Conservation (phyloP, 73 alveolate species). For the Paramecium tetraurelia region DNA sequence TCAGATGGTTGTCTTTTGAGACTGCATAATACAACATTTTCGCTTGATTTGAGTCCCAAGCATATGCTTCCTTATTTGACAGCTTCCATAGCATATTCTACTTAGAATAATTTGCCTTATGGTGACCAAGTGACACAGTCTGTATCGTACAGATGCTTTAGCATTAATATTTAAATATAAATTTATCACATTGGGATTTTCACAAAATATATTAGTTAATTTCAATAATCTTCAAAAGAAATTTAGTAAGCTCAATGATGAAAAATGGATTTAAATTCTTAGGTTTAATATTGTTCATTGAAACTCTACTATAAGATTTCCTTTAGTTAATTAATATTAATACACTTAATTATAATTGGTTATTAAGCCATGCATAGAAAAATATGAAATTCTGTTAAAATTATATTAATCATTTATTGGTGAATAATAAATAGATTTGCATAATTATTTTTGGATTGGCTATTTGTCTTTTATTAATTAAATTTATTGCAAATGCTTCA, state of each 20-base stretch:
- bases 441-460: background rate
- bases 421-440: background rate
- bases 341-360: too few relatives aligned
- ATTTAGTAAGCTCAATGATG: background rate
- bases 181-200: slow-evolving; percentile 28
- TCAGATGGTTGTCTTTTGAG: slow-evolving; percentile 87
- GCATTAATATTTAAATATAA: slow-evolving; percentile 70
- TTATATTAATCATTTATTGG: background rate
- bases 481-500: background rate
- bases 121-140: slow-evolving; percentile 97
- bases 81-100: slow-evolving; percentile 99
- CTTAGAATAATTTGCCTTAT: slow-evolving; percentile 94
- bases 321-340: too few relatives aligned
- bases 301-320: too few relatives aligned
- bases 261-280: background rate
- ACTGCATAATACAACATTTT: slow-evolving; percentile 71
- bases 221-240: background rate
- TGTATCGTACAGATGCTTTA: slow-evolving; percentile 88
- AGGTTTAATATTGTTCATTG: background rate
- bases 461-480: background rate
- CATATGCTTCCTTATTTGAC: slow-evolving; percentile 96
- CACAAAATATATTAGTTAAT: background rate
- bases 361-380: too few relatives aligned
- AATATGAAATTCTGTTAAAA: background rate
- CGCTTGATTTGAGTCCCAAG: slow-evolving; percentile 88